These are phyloP conservation scores for Phialocephala sp. DNA, from an alignment of 2,329 filamentous ascomycete genomes.

Conservation along the genomic window DNA sequence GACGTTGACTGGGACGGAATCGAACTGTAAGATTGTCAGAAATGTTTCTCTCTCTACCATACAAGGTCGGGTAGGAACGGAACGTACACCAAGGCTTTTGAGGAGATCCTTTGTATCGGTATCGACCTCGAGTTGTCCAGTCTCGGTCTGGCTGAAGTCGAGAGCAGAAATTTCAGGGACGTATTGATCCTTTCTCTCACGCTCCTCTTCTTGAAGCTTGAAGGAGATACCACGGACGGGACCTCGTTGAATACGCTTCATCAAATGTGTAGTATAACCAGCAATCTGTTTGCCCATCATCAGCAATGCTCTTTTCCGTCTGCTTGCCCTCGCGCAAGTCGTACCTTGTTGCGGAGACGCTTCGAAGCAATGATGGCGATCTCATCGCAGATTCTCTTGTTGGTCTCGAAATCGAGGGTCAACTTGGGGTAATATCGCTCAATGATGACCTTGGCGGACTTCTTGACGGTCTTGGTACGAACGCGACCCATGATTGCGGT, in stretches of 20 bases:
- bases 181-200: conserved; percentile 99
- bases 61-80: conserved; percentile 9
- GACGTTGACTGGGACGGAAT: conserved; percentile 96
- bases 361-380: conserved; percentile 99
- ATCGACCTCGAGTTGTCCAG: conserved; percentile 92
- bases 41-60: not conserved
- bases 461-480: conserved; percentile 50
- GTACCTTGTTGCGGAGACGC: conserved; percentile 98
- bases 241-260: conserved; percentile 99
- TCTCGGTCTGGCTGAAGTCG: conserved; percentile 96
- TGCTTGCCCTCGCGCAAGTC: conserved; percentile 16
- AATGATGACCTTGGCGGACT: conserved; percentile 97
- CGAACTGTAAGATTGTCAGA: conserved; percentile 72
- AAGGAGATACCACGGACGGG: conserved; percentile 99
- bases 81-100: conserved; percentile 97
- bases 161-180: conserved; percentile 98
- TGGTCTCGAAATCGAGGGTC: conserved; percentile 99
- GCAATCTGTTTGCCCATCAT: conserved; percentile 70
- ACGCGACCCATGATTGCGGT: conserved; percentile 50
- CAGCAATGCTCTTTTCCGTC: not conserved
- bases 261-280: conserved; percentile 97
- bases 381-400: conserved; percentile 99
- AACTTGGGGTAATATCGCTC: conserved; percentile 98
- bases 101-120: conserved; percentile 98
- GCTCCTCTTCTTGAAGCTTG: conserved; percentile 99